Percentiles rank a stretch among this genome's conserved stretches.
Evolutionary conservation across 192 early-diverging fungal species (phyloP).

Genomic region (Backusella mclennaniae): DNA sequence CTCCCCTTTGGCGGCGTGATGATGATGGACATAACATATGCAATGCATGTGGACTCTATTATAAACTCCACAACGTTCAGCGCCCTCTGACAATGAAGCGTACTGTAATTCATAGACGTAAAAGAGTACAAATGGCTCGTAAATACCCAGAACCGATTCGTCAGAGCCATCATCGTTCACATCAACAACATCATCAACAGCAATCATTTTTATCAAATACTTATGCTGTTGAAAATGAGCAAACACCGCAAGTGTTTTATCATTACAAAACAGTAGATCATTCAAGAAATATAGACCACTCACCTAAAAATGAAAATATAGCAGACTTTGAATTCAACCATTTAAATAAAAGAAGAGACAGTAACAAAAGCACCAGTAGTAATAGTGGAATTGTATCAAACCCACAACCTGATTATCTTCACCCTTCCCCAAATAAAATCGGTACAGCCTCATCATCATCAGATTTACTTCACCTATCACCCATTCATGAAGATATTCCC

Average conservation of each 20-base stretch:
- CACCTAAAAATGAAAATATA: not conserved
- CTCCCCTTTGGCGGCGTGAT: constrained; percentile 76
- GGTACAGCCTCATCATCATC: not conserved
- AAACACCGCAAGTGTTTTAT: not conserved
- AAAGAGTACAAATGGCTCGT: constrained; percentile 28
- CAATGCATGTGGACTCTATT: constrained; percentile 92
- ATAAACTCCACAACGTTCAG: constrained; percentile 68
- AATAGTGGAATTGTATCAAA: not conserved
- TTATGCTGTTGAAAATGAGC: not conserved
- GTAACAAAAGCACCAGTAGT: not conserved
- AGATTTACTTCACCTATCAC: constrained; percentile 8
- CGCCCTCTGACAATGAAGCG: constrained; percentile 72
- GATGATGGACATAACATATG: constrained; percentile 68
- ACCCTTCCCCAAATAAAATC: not conserved
- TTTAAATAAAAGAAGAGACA: constrained; percentile 3
- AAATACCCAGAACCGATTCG: not conserved
- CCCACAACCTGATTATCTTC: not conserved
- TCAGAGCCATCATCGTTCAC: not conserved
- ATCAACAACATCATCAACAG: not conserved
- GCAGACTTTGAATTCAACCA: not conserved
- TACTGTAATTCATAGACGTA: constrained; percentile 62
- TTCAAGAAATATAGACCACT: not conserved
- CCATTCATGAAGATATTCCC: not conserved
- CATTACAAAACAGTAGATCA: not conserved
- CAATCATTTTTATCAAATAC: not conserved